phyloP scores from a whole-genome alignment of 192 early-diverging fungal genomes.

The Rhizophagus sp. region DNA sequence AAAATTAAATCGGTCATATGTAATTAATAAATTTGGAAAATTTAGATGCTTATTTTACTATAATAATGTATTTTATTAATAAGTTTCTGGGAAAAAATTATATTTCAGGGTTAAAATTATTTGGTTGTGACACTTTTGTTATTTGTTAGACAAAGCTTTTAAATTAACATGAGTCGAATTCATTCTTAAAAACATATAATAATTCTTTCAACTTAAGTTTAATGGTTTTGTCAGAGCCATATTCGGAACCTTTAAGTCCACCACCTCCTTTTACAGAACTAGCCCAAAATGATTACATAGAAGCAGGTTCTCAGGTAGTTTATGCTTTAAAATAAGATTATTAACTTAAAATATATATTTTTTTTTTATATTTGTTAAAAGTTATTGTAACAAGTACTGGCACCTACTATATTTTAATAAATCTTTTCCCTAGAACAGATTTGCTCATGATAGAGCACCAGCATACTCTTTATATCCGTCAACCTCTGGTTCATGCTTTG shows the following conservation, averaged over 20 bases:
- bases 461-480: constrained; percentile 22
- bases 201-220: neutral
- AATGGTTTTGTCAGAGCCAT: neutral
- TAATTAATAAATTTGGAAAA: too few species aligned
- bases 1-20: too few species aligned
- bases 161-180: too few species aligned
- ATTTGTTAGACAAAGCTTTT: too few species aligned
- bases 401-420: neutral
- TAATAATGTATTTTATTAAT: too few species aligned
- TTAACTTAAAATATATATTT: neutral
- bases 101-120: too few species aligned
- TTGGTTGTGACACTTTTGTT: too few species aligned
- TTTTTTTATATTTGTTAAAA: neutral
- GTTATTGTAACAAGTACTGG: neutral
- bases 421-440: neutral
- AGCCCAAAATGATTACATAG: neutral
- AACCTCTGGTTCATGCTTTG: neutral
- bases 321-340: neutral
- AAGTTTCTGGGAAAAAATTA: too few species aligned
- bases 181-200: too few species aligned
- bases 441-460: neutral
- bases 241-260: constrained; percentile 17
- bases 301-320: neutral
- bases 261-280: constrained; percentile 12
- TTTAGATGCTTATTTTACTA: too few species aligned